Evolutionary conservation across 2,329 filamentous ascomycete species (phyloP).

Genomic region (Apiospora sp.): DNA sequence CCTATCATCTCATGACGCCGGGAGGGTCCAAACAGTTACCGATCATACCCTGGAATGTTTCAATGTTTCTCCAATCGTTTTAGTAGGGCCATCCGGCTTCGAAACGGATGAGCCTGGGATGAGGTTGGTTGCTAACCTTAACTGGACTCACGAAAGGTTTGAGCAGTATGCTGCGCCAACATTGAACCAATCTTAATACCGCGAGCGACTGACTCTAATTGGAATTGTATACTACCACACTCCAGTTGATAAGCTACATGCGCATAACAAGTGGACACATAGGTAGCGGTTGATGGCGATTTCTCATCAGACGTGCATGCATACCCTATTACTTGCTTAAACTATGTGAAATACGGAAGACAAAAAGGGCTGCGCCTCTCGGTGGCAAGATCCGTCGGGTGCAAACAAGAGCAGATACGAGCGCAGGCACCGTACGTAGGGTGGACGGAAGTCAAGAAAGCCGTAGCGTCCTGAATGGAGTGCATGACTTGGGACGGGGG

Average conservation of each 20-base stretch:
- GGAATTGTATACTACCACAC: neutral
- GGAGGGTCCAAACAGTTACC: conserved; percentile 1
- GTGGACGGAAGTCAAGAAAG: neutral
- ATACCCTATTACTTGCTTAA: neutral
- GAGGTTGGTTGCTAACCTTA: conserved; percentile 3
- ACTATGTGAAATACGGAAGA: conserved; percentile 1
- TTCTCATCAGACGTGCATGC: neutral
- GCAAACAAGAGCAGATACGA: conserved; percentile 8
- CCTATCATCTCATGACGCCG: conserved; percentile 7
- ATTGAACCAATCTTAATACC: conserved; percentile 11
- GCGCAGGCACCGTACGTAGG: neutral
- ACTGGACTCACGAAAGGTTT: conserved; percentile 17
- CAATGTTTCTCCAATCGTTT: conserved; percentile 19
- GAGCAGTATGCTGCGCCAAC: conserved; percentile 16
- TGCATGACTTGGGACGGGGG: conserved; percentile 6
- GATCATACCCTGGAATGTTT: conserved; percentile 6
- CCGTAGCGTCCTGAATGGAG: conserved; percentile 4
- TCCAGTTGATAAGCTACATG: too few species aligned
- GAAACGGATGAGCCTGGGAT: conserved; percentile 11
- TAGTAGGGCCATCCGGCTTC: conserved; percentile 12
- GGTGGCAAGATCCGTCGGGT: conserved; percentile 5
- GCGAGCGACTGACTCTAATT: neutral
- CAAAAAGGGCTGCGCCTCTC: neutral
- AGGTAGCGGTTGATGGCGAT: neutral
- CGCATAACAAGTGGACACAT: neutral